Percentiles rank a stretch among this genome's conserved stretches.
Evolutionary conservation across 2,329 filamentous ascomycete genomes (phyloP).

Genomic region (Eutypa lata): DNA sequence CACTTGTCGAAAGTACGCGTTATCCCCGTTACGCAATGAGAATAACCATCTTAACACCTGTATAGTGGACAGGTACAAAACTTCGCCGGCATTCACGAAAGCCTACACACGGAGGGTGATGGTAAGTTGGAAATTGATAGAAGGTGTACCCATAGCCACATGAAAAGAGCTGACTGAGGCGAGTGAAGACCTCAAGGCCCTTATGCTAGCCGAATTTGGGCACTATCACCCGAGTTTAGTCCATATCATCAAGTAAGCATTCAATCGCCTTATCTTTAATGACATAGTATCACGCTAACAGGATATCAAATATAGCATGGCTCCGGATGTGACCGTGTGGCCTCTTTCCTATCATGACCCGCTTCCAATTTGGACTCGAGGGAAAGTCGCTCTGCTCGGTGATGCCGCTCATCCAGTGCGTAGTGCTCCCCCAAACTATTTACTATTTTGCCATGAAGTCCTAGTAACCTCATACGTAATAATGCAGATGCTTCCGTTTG

Average conservation of each 20-base stretch:
- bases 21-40: neutral
- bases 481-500: slow-evolving; percentile 25
- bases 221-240: slow-evolving; percentile 20
- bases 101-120: slow-evolving; percentile 8
- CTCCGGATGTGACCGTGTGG: slow-evolving; percentile 16
- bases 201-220: slow-evolving; percentile 22
- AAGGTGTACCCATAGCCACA: neutral
- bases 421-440: neutral
- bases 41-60: neutral
- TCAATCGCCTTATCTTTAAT: neutral
- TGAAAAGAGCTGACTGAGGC: slow-evolving; percentile 3
- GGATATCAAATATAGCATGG: slow-evolving; percentile 2
- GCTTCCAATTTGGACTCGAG: slow-evolving; percentile 19
- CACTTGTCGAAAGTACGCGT: slow-evolving; percentile 21
- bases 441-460: neutral
- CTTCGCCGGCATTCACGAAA: slow-evolving; percentile 23
- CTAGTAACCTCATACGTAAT: neutral
- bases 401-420: slow-evolving; percentile 31
- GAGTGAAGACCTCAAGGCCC: slow-evolving; percentile 11
- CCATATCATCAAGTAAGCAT: slow-evolving; percentile 19
- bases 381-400: slow-evolving; percentile 26
- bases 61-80: slow-evolving; percentile 25
- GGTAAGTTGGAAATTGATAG: slow-evolving; percentile 2
- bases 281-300: neutral
- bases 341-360: slow-evolving; percentile 25